Evolutionary conservation across 2,329 filamentous ascomycete genomes (phyloP), one percentile per base, ranked within the genome.

Genomic region (Fusarium avenaceum): DNA sequence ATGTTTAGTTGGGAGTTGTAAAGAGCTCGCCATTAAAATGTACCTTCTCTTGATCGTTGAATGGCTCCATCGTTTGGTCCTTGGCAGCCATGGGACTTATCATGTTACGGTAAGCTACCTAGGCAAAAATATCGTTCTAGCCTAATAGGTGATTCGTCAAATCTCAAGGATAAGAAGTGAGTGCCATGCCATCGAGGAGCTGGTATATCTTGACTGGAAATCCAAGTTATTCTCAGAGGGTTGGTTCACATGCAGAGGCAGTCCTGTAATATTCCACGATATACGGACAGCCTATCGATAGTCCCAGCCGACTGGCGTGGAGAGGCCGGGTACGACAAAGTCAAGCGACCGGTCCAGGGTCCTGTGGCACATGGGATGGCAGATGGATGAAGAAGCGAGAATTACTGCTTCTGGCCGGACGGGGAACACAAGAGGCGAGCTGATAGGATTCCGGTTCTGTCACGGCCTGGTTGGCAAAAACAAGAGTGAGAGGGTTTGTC

Each of bases 21-120:
- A 28, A 33, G n/a, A 17, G 26, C 19, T 17, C 20, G 15, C 9
- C 4, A 5, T 17, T 11, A 6, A 19, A 10, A n/a, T 77, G 57
- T 79, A 86, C 85, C 83, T 85, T 86, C 76, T 87, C 85, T 52
- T 78, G 78, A 56, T 85, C 83, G 48, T 79, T 84, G 67, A 87
- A 85, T 6, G 70, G 72, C 24, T 69, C 51, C 65, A 69, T 69
- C 13, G 14, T 52, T 44, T 20, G 17, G 30, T 77, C 7, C 7
- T 15, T n/a, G 28, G 9, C 28, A 30, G 28, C 28, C 28, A 30
- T 30, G 28, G 10, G 28, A 30, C 28, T 30, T 30, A 30, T 30
- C 28, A 30, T 30, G 28, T 30, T 30, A 30, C 28, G 28, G 28
- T 11, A 30, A 30, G 9, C 28, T 30, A 30, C 2, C 28, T 30